A percentile compares a stretch with the other conserved stretches of the same genome.
Conservation (phyloP, 352 stramenopile species). For the Chrysophaeum taylorii region DNA sequence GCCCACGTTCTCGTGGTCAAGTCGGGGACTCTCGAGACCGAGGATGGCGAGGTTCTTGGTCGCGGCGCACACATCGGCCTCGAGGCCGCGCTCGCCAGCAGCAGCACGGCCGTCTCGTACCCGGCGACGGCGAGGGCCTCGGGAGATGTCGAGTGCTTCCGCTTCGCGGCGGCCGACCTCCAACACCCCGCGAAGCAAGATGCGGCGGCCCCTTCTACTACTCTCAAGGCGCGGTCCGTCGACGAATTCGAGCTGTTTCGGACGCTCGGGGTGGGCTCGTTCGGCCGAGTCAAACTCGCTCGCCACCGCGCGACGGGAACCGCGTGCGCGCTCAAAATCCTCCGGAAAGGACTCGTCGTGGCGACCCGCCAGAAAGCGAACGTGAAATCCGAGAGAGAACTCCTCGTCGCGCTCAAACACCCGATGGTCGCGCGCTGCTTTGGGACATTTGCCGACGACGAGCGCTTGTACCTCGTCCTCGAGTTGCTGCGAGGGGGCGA, state of each 20-base stretch:
- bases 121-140: too few species aligned
- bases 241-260: slow-evolving; percentile 69
- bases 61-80: too few species aligned
- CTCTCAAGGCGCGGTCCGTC: too few species aligned
- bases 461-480: slow-evolving; percentile 38
- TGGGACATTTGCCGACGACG: slow-evolving; percentile 34
- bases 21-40: too few species aligned
- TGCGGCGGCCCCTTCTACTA: too few species aligned
- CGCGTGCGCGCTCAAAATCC: slow-evolving; percentile 26
- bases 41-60: too few species aligned
- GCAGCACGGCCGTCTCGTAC: too few species aligned
- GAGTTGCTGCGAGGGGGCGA: slow-evolving; percentile 51
- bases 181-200: too few species aligned
- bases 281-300: slow-evolving; percentile 67
- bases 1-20: too few species aligned
- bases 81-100: too few species aligned
- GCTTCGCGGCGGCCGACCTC: too few species aligned
- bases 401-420: slow-evolving; percentile 23
- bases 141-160: too few species aligned
- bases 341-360: slow-evolving; percentile 26
- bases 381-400: slow-evolving; percentile 26
- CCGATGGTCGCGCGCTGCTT: slow-evolving; percentile 36
- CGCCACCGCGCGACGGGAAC: slow-evolving; percentile 38
- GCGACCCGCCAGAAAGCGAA: slow-evolving; percentile 27
- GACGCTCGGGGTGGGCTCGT: slow-evolving; percentile 72